Percentiles rank a stretch among this genome's conserved stretches.
These are phyloP conservation scores for Globisporangium nunn DNA, from an alignment of 352 stramenopile genomes.

Conservation along the genomic window DNA sequence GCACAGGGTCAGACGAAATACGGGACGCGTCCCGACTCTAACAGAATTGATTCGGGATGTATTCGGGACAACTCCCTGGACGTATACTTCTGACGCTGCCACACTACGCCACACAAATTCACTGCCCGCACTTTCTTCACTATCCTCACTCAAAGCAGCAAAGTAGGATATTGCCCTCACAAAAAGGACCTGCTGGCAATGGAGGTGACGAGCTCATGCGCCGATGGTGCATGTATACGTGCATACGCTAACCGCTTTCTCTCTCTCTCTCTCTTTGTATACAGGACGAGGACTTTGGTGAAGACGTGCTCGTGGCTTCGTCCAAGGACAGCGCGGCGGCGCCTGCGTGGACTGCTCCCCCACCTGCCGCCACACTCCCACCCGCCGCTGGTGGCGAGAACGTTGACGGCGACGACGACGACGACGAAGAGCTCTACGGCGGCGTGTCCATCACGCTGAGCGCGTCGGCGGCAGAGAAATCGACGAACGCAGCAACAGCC, in stretches of 20 bases:
- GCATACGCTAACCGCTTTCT: not conserved
- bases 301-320: constrained; percentile 52
- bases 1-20: not conserved
- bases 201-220: constrained; percentile 12
- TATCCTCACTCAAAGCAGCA: too few relatives aligned
- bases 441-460: constrained; percentile 70
- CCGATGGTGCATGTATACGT: not conserved
- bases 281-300: constrained; percentile 76
- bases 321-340: constrained; percentile 10
- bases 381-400: not conserved
- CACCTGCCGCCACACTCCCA: not conserved
- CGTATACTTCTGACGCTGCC: too few relatives aligned
- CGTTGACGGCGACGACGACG: constrained; percentile 40
- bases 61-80: too few relatives aligned
- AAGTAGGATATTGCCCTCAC: too few relatives aligned
- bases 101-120: too few relatives aligned
- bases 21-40: too few relatives aligned
- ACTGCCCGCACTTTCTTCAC: too few relatives aligned
- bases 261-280: not conserved
- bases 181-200: constrained; percentile 1
- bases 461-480: constrained; percentile 13
- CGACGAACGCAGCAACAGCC: not conserved
- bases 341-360: constrained; percentile 1
- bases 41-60: too few relatives aligned
- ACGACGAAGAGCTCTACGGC: constrained; percentile 76